Percentiles rank a stretch among this genome's conserved stretches.
These are phyloP conservation scores for Aspergillus nanangensis DNA, from an alignment of 495 filamentous ascomycete species.

Conservation along the genomic window DNA sequence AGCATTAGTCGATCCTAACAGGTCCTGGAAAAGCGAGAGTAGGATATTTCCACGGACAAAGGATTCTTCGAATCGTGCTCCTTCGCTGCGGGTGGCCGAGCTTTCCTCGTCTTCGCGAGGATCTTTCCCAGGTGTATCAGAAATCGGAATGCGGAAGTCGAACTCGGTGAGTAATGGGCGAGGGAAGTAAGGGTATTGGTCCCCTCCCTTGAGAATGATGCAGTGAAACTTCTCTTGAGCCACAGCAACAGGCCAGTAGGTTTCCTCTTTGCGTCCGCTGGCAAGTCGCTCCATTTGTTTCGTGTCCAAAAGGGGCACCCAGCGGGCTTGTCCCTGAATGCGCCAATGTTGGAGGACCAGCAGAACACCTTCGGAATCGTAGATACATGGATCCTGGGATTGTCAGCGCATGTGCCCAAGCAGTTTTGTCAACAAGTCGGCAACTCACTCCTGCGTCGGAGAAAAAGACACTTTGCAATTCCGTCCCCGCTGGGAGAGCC, in stretches of 20 bases:
- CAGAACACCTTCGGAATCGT: constrained; percentile 83
- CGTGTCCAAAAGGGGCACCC: constrained; percentile 91
- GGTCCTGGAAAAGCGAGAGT: constrained; percentile 66
- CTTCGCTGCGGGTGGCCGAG: constrained; percentile 31
- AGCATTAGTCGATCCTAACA: constrained; percentile 56
- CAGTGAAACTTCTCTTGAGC: constrained; percentile 93
- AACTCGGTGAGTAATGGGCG: constrained; percentile 90
- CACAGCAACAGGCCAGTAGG: constrained; percentile 93
- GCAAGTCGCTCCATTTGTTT: constrained; percentile 74
- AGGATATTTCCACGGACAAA: constrained; percentile 73
- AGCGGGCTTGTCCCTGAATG: constrained; percentile 73
- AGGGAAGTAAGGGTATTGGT: constrained; percentile 92
- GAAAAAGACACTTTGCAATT: constrained; percentile 81
- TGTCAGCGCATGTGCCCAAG: constrained; percentile 13
- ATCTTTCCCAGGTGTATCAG: constrained; percentile 40
- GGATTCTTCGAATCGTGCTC: constrained; percentile 61
- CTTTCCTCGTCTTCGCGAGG: constrained; percentile 35
- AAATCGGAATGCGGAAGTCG: constrained; percentile 81
- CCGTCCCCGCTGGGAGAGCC: constrained; percentile 67
- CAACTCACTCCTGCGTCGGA: constrained; percentile 71
- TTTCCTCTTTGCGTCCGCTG: constrained; percentile 78
- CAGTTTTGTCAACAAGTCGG: background rate
- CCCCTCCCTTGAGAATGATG: constrained; percentile 95
- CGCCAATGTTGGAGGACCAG: constrained; percentile 91
- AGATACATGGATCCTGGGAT: constrained; percentile 80